Conservation (phyloP, 2,329 filamentous ascomycete species). For the Apiospora phragmitis region DNA sequence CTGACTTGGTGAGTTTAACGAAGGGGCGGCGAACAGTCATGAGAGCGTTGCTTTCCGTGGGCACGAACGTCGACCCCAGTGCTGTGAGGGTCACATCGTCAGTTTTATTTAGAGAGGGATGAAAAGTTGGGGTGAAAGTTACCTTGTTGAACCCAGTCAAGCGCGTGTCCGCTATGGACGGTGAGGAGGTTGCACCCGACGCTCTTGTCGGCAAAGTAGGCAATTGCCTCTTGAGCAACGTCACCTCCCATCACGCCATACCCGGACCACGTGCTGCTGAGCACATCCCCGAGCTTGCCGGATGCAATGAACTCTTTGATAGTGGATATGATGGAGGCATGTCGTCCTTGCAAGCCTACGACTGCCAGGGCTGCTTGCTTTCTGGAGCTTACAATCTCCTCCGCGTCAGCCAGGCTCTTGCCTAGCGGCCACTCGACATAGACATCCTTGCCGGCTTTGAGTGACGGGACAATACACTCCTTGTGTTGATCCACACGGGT, state of each 20-base stretch:
- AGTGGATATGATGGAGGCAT: not conserved
- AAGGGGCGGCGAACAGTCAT: not conserved
- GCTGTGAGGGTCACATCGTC: not conserved
- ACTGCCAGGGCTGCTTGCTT: not conserved
- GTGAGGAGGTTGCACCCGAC: constrained; percentile 10
- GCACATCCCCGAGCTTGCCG: constrained; percentile 1
- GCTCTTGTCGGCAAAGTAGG: constrained; percentile 9
- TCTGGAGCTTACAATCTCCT: not conserved
- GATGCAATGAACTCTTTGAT: not conserved
- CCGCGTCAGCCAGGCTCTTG: not conserved
- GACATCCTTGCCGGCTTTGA: constrained; percentile 12
- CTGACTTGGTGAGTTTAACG: not conserved
- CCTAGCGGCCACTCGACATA: constrained; percentile 12
- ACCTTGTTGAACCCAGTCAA: not conserved
- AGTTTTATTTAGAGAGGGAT: not conserved
- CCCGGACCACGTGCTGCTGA: constrained; percentile 8
- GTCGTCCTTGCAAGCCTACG: not conserved
- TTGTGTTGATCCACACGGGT: constrained; percentile 3
- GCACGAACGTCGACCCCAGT: not conserved
- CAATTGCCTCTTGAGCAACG: not conserved
- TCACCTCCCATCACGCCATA: not conserved
- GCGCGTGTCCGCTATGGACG: constrained; percentile 9
- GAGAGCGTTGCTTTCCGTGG: not conserved
- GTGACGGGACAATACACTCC: not conserved
- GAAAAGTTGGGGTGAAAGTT: not conserved